Evolutionary conservation across 1,284 basidiomycete genomes (phyloP), one percentile per base, ranked within the genome.

Genomic region (Melampsora allii-populina): DNA sequence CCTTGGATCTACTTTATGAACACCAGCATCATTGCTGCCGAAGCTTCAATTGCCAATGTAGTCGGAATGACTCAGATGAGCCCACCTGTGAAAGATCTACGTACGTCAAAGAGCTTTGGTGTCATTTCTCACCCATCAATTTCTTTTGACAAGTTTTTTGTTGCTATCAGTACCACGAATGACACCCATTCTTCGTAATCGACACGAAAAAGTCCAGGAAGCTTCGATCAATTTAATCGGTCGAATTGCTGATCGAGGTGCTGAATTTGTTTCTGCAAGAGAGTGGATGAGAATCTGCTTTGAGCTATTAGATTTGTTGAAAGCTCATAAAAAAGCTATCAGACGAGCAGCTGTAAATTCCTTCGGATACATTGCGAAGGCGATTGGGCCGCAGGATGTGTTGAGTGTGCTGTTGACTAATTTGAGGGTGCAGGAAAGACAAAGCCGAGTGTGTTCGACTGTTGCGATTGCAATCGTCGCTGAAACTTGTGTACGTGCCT

Each of bases 11-110:
- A 48, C 61, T 65, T 0, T 46, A 42, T 27, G 33, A 33, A 10
- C 59, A 77, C 76, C 61, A 95, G 92, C 84, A 97, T 99, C 83
- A 99, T 98, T 81, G 92, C 94, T 63, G 96, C 96, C 63, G 93
- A 96, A 81, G 94, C 92, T 77, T 94, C 95, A 63, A 98, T 99
- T 80, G 96, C 96, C 78, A 98, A 98, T 80, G 96, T 98, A 42
- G 94, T 98, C 76, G 96, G 96, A 84, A 98, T 99, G 96, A 97
- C 95, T 12, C 93, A 98, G 83, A 98, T 99, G 96, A 98, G 96
- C 82, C 96, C 96, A 21, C 96, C 94, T 0, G 94, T 98, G 63
- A 98, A 98, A 83, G 96, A 98, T 85, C 88, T 98, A 71, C 82
- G 92, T 94, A 82, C 87, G 92, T 86, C 27, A 10, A 19, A 46